Percentiles rank a stretch among this genome's conserved stretches.
phyloP scores from a whole-genome alignment of 2,329 filamentous ascomycete species.

The Ceratocystiopsis sp. region DNA sequence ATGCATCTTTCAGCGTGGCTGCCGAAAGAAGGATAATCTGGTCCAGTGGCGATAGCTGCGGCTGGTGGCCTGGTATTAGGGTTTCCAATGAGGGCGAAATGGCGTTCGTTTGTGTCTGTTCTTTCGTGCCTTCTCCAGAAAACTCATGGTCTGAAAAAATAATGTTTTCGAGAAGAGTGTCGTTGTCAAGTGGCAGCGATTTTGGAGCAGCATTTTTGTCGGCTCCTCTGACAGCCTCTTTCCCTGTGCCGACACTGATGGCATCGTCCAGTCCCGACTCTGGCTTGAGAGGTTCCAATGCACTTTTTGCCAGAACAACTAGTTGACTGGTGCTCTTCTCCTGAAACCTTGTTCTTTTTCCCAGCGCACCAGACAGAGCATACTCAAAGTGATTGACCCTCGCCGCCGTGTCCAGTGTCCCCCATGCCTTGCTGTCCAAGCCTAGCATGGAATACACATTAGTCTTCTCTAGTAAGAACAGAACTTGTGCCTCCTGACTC shows the following conservation, averaged over 20 bases:
- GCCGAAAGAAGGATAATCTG: constrained; percentile 84
- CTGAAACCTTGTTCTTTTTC: constrained; percentile 70
- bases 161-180: constrained; percentile 80
- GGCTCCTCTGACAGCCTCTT: constrained; percentile 8
- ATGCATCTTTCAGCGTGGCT: constrained; percentile 73
- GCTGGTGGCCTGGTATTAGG: constrained; percentile 65
- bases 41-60: constrained; percentile 65
- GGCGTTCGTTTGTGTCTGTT: constrained; percentile 1
- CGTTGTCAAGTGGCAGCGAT: constrained; percentile 69
- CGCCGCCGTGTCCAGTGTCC: constrained; percentile 53
- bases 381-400: constrained; percentile 57
- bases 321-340: constrained; percentile 71
- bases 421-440: constrained; percentile 55
- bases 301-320: constrained; percentile 74
- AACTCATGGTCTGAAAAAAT: constrained; percentile 39
- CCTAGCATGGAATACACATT: constrained; percentile 75
- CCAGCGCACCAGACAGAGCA: constrained; percentile 68
- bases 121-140: constrained; percentile 14
- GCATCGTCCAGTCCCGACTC: no score
- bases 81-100: constrained; percentile 45
- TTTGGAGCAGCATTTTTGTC: constrained; percentile 30
- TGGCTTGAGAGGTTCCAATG: constrained; percentile 12
- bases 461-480: constrained; percentile 67
- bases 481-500: constrained; percentile 35
- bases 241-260: no score